A percentile compares a stretch with the other conserved stretches of the same genome.
Evolutionary conservation across 306 rosid genomes (phyloP).

Genomic region (Dryas alaskensis): DNA sequence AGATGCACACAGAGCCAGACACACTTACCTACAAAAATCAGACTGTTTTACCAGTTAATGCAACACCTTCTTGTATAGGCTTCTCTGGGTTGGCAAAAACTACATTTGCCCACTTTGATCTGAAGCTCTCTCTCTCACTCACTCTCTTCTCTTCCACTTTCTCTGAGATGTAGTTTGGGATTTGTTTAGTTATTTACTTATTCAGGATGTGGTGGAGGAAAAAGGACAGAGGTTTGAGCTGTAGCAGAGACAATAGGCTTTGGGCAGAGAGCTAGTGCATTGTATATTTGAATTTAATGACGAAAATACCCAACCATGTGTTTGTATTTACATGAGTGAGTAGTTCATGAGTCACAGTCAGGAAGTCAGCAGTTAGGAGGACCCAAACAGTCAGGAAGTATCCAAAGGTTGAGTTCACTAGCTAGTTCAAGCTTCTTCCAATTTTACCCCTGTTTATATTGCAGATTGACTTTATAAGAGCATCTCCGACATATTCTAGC

Average conservation of each 20-base stretch:
- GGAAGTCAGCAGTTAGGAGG: not conserved
- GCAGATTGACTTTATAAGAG: no score
- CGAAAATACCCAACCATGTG: conserved; percentile 5
- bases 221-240: conserved; percentile 31
- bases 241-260: conserved; percentile 44
- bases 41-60: not conserved
- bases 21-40: not conserved
- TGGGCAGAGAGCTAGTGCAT: conserved; percentile 55
- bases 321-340: not conserved
- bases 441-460: no score
- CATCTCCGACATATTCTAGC: no score
- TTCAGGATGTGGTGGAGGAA: conserved; percentile 18
- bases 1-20: not conserved
- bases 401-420: not conserved
- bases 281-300: conserved; percentile 3
- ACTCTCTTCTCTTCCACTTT: not conserved
- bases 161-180: not conserved
- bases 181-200: not conserved
- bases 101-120: conserved; percentile 13
- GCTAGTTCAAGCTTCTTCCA: not conserved
- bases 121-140: not conserved
- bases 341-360: not conserved
- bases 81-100: conserved; percentile 7
- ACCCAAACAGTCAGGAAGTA: not conserved
- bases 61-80: not conserved